Evolutionary conservation across 2,329 filamentous ascomycete species (phyloP).

Genomic region (Talaromyces sp.): DNA sequence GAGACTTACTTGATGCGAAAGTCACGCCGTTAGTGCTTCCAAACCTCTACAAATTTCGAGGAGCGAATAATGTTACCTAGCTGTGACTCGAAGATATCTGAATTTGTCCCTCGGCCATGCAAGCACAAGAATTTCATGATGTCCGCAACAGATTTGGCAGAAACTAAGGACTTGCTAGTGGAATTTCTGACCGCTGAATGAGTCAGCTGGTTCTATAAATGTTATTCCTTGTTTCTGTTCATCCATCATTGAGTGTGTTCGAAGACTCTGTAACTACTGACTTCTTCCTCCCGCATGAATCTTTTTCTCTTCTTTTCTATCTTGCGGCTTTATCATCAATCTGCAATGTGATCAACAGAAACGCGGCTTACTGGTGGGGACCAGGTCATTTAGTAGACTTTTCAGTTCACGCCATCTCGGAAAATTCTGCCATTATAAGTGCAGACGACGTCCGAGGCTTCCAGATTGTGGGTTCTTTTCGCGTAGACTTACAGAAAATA

Average conservation of each 20-base stretch:
- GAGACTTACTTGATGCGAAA: background rate
- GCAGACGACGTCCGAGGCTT: background rate
- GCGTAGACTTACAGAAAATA: background rate
- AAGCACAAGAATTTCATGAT: constrained; percentile 6
- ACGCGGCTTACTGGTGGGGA: background rate
- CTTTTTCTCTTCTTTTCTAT: background rate
- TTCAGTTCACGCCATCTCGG: background rate
- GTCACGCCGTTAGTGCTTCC: background rate
- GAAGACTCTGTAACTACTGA: background rate
- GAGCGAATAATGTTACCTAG: background rate
- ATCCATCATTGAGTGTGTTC: background rate
- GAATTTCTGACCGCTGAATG: background rate
- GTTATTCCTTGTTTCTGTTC: background rate
- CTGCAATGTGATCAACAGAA: background rate
- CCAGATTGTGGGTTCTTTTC: background rate
- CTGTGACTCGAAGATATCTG: constrained; percentile 10
- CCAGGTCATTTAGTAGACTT: background rate
- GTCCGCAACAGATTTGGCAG: background rate
- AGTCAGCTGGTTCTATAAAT: background rate
- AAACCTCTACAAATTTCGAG: background rate
- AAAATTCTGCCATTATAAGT: background rate
- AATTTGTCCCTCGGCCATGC: constrained; percentile 6
- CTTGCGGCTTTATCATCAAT: background rate
- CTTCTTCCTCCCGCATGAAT: no score
- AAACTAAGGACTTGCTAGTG: background rate